Evolutionary conservation across 148 eudicot species (phyloP), one percentile per base, ranked within the genome.

Genomic region (Talinum fruticosum): DNA sequence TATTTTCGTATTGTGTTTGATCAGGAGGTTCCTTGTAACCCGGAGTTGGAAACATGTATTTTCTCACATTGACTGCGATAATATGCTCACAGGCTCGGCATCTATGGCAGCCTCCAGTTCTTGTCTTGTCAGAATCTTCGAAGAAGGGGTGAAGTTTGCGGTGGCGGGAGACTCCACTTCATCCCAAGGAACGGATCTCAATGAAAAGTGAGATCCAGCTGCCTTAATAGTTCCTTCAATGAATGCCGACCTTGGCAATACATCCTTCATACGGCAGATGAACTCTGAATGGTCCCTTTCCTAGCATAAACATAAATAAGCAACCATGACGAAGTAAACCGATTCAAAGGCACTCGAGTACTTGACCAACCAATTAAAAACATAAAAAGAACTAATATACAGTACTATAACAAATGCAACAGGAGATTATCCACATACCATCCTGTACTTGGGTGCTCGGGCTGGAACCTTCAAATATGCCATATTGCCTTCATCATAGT

Each of bases 251-350:
- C 95, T 89, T 57, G 92, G 77, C 62, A 94, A 36, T 75, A 88
- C 79, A 76, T 92, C 98, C 86, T 89, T 92, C 91, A 94, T 85
- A 45, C 93, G 89, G 73, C 95, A 94, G 37, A 92, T 82, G 51
- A 92, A 94, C 26, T 94, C 95, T 78, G 86, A 78, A 77, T 94
- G 98, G 71, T 82, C 75, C 88, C 97, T 92, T 32, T 89, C 91
- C 97, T 93, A 79, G 76, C 76, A 77, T 28, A 54, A 81, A 71
- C 65, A 41, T 35, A 28, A n/a, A 41, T 59, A 1, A 19, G 45
- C 10, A 47, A 44, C 2, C 37, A 29, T 5, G 14, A 59, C 5
- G 23, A 28, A 23, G 5, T 28, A 5, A 21, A 49, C 24, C 19
- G 35, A 51, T 24, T 28, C 15, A 51, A n/a, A n/a, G n/a, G n/a